phyloP scores from a whole-genome alignment of 345 rosid species.

The Eucalyptus erythrocorys region DNA sequence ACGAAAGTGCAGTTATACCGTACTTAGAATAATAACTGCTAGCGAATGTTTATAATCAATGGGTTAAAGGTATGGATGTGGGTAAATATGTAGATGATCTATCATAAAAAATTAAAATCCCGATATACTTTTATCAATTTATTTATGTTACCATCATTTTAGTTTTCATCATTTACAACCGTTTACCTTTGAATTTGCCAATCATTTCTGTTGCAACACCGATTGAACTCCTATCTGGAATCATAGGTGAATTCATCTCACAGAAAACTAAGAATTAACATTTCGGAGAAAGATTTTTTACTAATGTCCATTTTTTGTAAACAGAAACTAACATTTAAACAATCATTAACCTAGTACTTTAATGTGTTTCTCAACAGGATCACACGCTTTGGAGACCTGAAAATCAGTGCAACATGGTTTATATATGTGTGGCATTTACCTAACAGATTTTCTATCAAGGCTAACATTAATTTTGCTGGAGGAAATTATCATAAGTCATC shows the following conservation, averaged over 20 bases:
- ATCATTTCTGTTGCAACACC: background rate
- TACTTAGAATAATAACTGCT: background rate
- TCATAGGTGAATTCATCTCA: background rate
- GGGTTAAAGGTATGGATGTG: background rate
- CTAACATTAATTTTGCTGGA: background rate
- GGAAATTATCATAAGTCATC: background rate
- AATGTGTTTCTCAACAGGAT: background rate
- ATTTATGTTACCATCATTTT: background rate
- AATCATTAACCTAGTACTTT: background rate
- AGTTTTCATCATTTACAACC: background rate
- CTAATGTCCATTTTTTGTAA: background rate
- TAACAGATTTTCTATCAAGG: background rate
- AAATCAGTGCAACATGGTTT: background rate
- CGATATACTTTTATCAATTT: background rate
- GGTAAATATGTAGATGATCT: background rate
- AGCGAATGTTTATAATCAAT: background rate
- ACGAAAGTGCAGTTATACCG: background rate
- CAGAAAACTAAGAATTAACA: background rate
- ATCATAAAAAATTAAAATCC: background rate
- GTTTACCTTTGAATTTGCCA: background rate
- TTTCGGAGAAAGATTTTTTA: background rate
- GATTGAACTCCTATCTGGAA: background rate
- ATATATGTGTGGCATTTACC: background rate
- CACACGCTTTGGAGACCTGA: background rate
- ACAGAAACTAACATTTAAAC: background rate